phyloP scores from a whole-genome alignment of 2,329 filamentous ascomycete species.

The Aureobasidium sp. region DNA sequence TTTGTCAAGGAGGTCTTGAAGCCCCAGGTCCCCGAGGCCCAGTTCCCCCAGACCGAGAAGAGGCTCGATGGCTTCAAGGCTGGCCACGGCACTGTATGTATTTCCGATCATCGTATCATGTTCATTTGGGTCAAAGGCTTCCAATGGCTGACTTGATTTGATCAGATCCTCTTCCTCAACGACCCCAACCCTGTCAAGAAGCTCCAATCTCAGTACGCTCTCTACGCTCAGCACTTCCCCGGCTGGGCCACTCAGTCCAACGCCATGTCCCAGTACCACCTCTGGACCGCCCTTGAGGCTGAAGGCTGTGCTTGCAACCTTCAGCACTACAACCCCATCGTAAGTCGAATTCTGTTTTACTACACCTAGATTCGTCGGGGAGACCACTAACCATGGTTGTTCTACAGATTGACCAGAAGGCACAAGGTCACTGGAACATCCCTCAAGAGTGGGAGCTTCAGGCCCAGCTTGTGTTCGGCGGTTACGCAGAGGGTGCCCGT shows the following conservation, averaged over 20 bases:
- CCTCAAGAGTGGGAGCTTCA: conserved; percentile 67
- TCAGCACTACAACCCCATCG: conserved; percentile 80
- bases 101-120: not conserved
- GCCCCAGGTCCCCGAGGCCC: conserved; percentile 57
- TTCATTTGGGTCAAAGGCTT: not conserved
- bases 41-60: conserved; percentile 47
- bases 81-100: conserved; percentile 65
- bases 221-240: conserved; percentile 74
- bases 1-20: conserved; percentile 57
- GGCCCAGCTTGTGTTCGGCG: conserved; percentile 71
- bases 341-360: conserved; percentile 28
- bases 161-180: conserved; percentile 69
- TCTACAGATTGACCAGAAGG: not conserved
- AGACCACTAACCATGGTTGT: not conserved
- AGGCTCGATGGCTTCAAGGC: conserved; percentile 55
- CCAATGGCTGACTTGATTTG: not conserved
- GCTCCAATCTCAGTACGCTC: conserved; percentile 60
- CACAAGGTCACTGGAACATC: conserved; percentile 49
- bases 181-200: conserved; percentile 59
- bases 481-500: conserved; percentile 37
- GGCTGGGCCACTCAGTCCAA: conserved; percentile 51
- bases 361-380: not conserved
- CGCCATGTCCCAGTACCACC: conserved; percentile 72
- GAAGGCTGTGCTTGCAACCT: conserved; percentile 83
- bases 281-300: conserved; percentile 75